Evolutionary conservation across 2,329 filamentous ascomycete genomes (phyloP), one percentile per base, ranked within the genome.

Genomic region (Coleophoma cylindrospora): DNA sequence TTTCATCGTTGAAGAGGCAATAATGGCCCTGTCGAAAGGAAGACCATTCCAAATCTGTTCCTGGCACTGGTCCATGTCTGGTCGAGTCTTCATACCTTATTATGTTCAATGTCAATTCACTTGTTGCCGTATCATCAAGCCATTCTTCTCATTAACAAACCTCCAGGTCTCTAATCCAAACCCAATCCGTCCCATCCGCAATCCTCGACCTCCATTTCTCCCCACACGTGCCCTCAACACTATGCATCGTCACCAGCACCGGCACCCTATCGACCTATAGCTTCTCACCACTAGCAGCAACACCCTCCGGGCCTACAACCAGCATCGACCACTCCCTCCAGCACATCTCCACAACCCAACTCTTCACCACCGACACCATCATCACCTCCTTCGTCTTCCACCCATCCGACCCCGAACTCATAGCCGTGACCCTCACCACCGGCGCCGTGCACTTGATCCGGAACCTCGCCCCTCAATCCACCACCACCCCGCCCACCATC

Each of bases 181-280:
- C 77, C 1, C 55, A 84, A 4, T 61, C 72, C 5, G 82, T 87
- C 19, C 78, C 83, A 4, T 89, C 84, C 47, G 91, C 89, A 6
- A 78, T 96, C 27, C 77, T 96, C 48, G 91, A 96, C 64, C 73
- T 96, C 32, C 89, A 91, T 59, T 97, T 96, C 66, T 81, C 85
- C 53, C 81, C 79, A 1, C 63, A 69, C 47, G 55, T 61, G 2
- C 70, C 68, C 45, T 74, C 76, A 32, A 69, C 87, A 3, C 76
- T 95, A 48, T 90, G 83, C 10, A 82, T 86, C 3, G 89, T 89
- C 9, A 89, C 87, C 1, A 96, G 90, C 54, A 89, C 86, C 1
- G 89, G 86, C 0, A 76, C 77, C 0, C 69, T 95, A 12, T 77
- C 77, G 1, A 72, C 92, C 45, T 90, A 86, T 66, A 72, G 66